Evolutionary conservation across 306 rosid genomes (phyloP), one percentile per base, ranked within the genome.

Genomic region (Casuarina cunninghamiana): DNA sequence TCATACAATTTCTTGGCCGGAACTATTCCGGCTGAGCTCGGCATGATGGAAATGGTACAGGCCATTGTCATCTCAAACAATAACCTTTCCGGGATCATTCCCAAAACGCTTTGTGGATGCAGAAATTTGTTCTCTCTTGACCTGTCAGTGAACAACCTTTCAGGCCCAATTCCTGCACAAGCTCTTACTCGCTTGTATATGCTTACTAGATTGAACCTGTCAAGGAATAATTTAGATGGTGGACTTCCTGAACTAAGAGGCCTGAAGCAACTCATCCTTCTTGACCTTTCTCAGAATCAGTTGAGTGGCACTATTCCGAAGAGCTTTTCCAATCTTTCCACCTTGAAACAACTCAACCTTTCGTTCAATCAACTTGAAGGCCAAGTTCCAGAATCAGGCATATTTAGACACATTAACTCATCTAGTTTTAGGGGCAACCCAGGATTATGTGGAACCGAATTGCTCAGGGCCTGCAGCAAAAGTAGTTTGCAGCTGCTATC

Each of bases 321-420:
- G 72, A 80, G 86, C 75, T 81, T 89, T 68, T 73, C 89, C 75
- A 86, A 87, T 72, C 85, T 79, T 75, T 84, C 97, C 65, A 76
- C 76, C 67, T 86, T 91, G 82, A 80, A 75, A 80, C 86, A 83
- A 83, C 83, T 90, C 54, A 88, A 93, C 83, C 85, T 93, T 76
- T 91, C 96, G 80, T 91, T 88, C 86, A 91, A 93, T 84, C 92
- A 84, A 82, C 92, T 91, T 55, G 85, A 89, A 77, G 98, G 98
- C 75, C 87, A 51, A 38, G 91, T 89, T 38, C 97, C 95, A 21
- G 82, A 74, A 16, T 61, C 87, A 1, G 96, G 93, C 84, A 81
- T 91, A 74, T 93, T 91, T 84, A 67, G 71, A 69, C 84, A 58
- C 65, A 81, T 86, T 49, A 87, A 82, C 71, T 80, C 80, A 49